Evolutionary conservation across 2,329 filamentous ascomycete species (phyloP), one percentile per base, ranked within the genome.

Genomic region (Fonsecaea monophora): DNA sequence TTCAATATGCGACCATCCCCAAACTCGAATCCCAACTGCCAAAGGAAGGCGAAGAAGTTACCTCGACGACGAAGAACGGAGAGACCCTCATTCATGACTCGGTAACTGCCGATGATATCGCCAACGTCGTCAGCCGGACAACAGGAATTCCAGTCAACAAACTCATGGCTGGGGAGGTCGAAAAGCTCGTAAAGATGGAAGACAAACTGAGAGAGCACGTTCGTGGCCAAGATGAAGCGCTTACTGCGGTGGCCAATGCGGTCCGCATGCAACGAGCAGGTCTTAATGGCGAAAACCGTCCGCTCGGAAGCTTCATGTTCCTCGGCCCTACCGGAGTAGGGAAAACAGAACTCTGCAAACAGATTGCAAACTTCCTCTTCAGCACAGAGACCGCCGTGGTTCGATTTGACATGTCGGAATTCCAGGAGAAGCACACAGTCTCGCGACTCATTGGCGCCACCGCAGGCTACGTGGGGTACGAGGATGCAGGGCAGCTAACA

Each of bases 301-400:
- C 95, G 0, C 84, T 97, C 5, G 95, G 94, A 0, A 96, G 91
- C 0, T 97, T 98, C 82, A 97, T 98, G 90, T 97, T 98, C 86
- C 86, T 98, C 3, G 95, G 95, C 0, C 95, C 95, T 4, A 98
- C 95, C 0, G 95, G 95, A 75, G 94, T 97, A 18, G 95, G 95
- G 65, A 99, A 98, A 82, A 99, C 95, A 2, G 94, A 98, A 76
- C 87, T 98, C 0, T 97, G 94, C 84, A 98, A 98, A 84, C 94
- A 96, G 77, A 89, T 99, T 73, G 95, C 95, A 1, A 87, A 86
- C 65, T 98, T 97, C 81, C 83, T 99, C 42, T 99, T 98, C 80
- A 95, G 91, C 0, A 97, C 92, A 1, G 92, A 97, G 74, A 88
- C 89, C 34, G 94, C 95, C 2, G 92, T 99, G 32, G 88, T 97